phyloP scores from a whole-genome alignment of 1,284 basidiomycete genomes.

The Xerocomus nothofagi region DNA sequence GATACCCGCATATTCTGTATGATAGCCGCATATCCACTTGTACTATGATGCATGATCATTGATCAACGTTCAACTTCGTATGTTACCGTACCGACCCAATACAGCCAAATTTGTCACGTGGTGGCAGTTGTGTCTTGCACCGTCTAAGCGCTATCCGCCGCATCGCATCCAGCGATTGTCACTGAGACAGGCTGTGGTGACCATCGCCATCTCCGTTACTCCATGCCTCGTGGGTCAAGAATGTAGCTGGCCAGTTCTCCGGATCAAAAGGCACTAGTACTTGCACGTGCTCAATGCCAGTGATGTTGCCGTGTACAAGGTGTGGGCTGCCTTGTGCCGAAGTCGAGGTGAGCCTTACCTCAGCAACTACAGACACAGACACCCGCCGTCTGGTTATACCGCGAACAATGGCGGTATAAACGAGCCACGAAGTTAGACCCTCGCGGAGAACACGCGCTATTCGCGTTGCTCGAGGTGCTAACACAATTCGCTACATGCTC shows the following conservation, averaged over 20 bases:
- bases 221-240: slow-evolving; percentile 21
- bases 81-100: too few relatives aligned
- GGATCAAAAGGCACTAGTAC: slow-evolving; percentile 20
- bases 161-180: not conserved
- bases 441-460: slow-evolving; percentile 33
- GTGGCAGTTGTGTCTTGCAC: too few relatives aligned
- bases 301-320: slow-evolving; percentile 1
- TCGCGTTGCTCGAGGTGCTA: slow-evolving; percentile 25
- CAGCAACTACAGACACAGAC: slow-evolving; percentile 18
- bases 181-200: slow-evolving; percentile 7
- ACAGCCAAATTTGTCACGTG: too few relatives aligned
- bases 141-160: too few relatives aligned
- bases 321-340: slow-evolving; percentile 19
- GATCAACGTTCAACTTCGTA: too few relatives aligned
- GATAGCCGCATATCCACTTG: slow-evolving; percentile 8
- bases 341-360: slow-evolving; percentile 14
- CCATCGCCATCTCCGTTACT: slow-evolving; percentile 1
- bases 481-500: slow-evolving; percentile 11
- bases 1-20: slow-evolving; percentile 24
- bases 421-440: slow-evolving; percentile 22
- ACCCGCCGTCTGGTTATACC: slow-evolving; percentile 4
- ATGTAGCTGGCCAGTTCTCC: slow-evolving; percentile 14
- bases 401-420: slow-evolving; percentile 15
- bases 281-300: slow-evolving; percentile 22
- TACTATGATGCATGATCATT: slow-evolving; percentile 4